Evolutionary conservation across 176 grass and related monocot species (phyloP), one percentile per base, ranked within the genome.

Genomic region (Puccinellia tenuiflora): DNA sequence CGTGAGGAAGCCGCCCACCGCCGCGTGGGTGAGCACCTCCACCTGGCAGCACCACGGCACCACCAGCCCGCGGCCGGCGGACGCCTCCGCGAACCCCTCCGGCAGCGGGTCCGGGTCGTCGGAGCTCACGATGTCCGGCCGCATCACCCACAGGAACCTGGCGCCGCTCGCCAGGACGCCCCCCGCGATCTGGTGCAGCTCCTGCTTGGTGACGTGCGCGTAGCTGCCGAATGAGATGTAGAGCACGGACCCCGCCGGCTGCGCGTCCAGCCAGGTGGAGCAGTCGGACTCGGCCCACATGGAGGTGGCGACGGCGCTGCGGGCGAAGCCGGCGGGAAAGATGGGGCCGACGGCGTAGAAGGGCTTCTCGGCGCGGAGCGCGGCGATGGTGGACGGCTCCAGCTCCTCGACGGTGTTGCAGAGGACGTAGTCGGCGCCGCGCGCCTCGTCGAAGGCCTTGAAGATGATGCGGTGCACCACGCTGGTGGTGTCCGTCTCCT

Each of bases 141-240:
- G 84, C 15, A 90, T 79, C 39, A 88, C 91, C 94, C 94, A 97
- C n/a, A 97, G 25, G 52, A 93, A 97, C 47, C 84, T 76, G 3
- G 38, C 75, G 82, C 79, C 71, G 85, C 94, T 93, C 45, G 67
- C 48, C 45, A 97, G 61, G 52, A 97, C 69, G 5, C 94, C 94
- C 13, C 40, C 22, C 0, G 91, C 91, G 45, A 97, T 97, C 85
- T 91, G 82, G 29, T 64, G 60, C 2, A 97, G 81, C 73, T 97
- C 91, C 13, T 12, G 29, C 52, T 76, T 52, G 21, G 84, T 90
- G 3, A 90, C 48, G 50, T 90, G 91, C 29, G 87, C 84, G 73
- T 88, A 86, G 89, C 91, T 97, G 40, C 94, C 94, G 63, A 97
- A 97, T 20, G 94, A 97, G 54, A 90, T 54, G 77, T 97, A 97